Evolutionary conservation across 2,329 filamentous ascomycete species (phyloP).

Genomic region (Botrytis porri): DNA sequence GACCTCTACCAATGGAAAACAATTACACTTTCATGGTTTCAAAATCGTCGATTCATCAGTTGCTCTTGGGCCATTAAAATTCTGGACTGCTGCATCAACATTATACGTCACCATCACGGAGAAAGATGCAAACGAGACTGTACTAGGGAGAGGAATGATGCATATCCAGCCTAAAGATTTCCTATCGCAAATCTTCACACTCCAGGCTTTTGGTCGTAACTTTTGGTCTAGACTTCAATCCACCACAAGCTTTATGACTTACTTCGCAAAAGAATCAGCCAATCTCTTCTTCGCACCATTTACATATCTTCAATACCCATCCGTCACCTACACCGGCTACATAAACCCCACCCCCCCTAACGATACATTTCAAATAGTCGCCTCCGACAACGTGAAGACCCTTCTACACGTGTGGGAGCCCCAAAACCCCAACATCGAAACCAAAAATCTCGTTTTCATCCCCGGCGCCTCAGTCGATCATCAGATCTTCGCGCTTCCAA

Average conservation of each 20-base stretch:
- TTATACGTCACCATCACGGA: constrained; percentile 58
- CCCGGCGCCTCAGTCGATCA: constrained; percentile 62
- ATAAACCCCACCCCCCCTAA: constrained; percentile 50
- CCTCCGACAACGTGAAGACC: constrained; percentile 52
- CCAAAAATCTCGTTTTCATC: constrained; percentile 57
- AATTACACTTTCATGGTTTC: constrained; percentile 58
- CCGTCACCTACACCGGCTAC: constrained; percentile 47
- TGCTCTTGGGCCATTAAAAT: constrained; percentile 52
- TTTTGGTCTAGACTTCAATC: constrained; percentile 46
- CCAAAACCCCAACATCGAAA: constrained; percentile 37
- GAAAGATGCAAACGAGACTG: constrained; percentile 30
- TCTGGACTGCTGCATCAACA: constrained; percentile 61
- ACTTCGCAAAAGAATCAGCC: constrained; percentile 54
- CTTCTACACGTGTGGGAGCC: constrained; percentile 58
- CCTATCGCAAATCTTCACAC: constrained; percentile 51
- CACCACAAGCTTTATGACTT: constrained; percentile 51
- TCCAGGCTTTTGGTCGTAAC: constrained; percentile 50
- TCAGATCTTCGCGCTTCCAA: constrained; percentile 60
- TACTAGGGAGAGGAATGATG: constrained; percentile 60
- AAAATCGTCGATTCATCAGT: constrained; percentile 61
- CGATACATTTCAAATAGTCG: constrained; percentile 46
- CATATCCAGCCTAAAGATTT: constrained; percentile 54
- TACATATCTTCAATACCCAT: constrained; percentile 54
- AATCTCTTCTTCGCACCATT: constrained; percentile 54
- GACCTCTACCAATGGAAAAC: constrained; percentile 50